Evolutionary conservation across 2,329 filamentous ascomycete species (phyloP), one percentile per base, ranked within the genome.

Genomic region (Trichoderma endophyticum): DNA sequence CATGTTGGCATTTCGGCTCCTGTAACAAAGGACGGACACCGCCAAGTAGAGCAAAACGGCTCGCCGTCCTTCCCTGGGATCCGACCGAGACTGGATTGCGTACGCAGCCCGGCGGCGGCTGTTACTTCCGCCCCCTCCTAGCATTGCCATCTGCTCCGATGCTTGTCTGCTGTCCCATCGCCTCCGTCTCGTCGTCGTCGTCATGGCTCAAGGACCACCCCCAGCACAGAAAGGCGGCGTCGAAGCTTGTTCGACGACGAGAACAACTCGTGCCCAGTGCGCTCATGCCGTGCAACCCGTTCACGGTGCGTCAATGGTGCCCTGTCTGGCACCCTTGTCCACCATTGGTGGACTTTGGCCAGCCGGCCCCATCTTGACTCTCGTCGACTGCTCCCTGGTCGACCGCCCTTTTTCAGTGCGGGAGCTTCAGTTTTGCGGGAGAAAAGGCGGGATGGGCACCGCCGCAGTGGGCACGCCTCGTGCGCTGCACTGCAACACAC

Each of bases 361-460:
- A 43, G 64, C 64, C 63, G 56, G 39, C 15, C 43, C 63, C 60
- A 39, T 62, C 24, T 15, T 26, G 36, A 12, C 59, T 63, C 11
- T 62, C 32, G 43, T 21, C 39, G 65, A 56, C 21, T 26, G 18
- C 59, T 51, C 71, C 71, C 71, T 62, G 62, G 72, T 62, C 71
- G 73, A 72, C 74, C 74, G 74, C 74, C 74, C 72, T 73, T 75
- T 75, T 70, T 62, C 43, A 59, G 64, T 75, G 73, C 64, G 65
- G 60, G 34, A 71, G 65, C 68, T 66, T 62, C 70, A 51, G 26
- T 71, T 73, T 75, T 71, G 74, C 74, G 68, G 74, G 71, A 71
- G 74, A 75, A 75, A 75, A 72, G 74, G 74, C 74, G 74, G 74
- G 65, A 71, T 70, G 68, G 71, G 57, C 71, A 63, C 65, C 66